phyloP scores from a whole-genome alignment of 2,329 filamentous ascomycete genomes.

The Bisporella sp. region DNA sequence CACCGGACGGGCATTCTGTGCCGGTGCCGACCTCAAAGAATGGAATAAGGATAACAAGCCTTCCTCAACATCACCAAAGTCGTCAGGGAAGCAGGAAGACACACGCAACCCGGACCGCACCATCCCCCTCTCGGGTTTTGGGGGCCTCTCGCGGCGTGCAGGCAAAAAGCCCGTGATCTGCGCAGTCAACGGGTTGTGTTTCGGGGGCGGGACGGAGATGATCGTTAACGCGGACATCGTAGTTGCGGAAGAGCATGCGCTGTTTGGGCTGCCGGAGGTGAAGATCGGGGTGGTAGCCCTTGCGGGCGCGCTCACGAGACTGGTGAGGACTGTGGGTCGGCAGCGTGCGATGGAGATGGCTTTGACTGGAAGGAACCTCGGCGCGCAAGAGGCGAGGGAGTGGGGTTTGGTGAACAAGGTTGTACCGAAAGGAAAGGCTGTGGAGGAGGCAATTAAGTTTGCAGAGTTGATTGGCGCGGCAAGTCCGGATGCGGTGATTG shows the following conservation, averaged over 20 bases:
- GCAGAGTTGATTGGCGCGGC: constrained; percentile 56
- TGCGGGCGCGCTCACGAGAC: constrained; percentile 62
- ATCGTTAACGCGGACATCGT: constrained; percentile 67
- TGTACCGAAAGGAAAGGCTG: constrained; percentile 41
- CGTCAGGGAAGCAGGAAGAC: constrained; percentile 9
- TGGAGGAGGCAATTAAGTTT: constrained; percentile 52
- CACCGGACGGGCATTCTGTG: constrained; percentile 57
- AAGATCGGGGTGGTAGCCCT: constrained; percentile 64
- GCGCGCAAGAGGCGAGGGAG: constrained; percentile 48
- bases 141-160: constrained; percentile 55
- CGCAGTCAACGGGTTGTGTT: constrained; percentile 68
- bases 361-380: constrained; percentile 53
- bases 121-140: constrained; percentile 46
- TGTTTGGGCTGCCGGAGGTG: constrained; percentile 66
- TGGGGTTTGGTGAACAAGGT: constrained; percentile 70
- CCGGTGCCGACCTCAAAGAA: constrained; percentile 62
- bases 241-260: constrained; percentile 49
- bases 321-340: constrained; percentile 58
- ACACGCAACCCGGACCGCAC: neutral
- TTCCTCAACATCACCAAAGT: neutral
- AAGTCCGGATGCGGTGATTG: constrained; percentile 70
- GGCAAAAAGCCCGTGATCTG: constrained; percentile 72
- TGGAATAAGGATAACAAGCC: constrained; percentile 6
- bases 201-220: constrained; percentile 75
- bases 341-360: constrained; percentile 68